Conservation (phyloP, 1,284 basidiomycete genomes). For the Heliocybe sulcata region DNA sequence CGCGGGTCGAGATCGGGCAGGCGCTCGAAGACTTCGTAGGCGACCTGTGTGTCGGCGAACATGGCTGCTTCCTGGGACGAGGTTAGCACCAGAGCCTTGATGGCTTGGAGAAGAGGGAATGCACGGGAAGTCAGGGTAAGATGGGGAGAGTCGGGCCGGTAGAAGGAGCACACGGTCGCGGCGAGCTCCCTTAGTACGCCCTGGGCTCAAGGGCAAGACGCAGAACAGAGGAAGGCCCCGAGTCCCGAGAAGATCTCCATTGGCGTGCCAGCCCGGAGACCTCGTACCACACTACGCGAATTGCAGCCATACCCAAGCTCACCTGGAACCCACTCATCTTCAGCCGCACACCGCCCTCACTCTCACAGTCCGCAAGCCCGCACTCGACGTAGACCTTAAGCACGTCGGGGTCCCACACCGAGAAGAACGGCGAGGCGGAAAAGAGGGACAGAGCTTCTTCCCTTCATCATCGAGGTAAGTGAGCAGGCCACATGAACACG, state of each 20-base stretch:
- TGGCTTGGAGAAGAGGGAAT: too few relatives aligned
- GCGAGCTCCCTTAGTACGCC: too few relatives aligned
- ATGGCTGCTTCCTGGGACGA: slow-evolving; percentile 51
- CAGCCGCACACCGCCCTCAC: slow-evolving; percentile 34
- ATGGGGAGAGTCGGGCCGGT: neutral
- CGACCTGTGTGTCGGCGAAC: slow-evolving; percentile 36
- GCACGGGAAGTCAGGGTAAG: too few relatives aligned
- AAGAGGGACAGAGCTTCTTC: slow-evolving; percentile 55
- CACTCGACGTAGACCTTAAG: slow-evolving; percentile 64
- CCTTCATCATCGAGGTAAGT: slow-evolving; percentile 27
- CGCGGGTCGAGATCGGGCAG: slow-evolving; percentile 34
- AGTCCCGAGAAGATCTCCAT: too few relatives aligned
- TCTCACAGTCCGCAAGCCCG: slow-evolving; percentile 38
- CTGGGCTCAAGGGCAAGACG: too few relatives aligned
- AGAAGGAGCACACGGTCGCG: neutral
- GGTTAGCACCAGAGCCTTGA: too few relatives aligned
- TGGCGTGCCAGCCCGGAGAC: too few relatives aligned
- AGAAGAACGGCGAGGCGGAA: slow-evolving; percentile 60
- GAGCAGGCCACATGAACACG: too few relatives aligned
- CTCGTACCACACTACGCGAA: too few relatives aligned
- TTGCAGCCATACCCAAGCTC: too few relatives aligned
- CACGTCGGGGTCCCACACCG: slow-evolving; percentile 63
- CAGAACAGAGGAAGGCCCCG: too few relatives aligned
- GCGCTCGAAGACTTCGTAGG: slow-evolving; percentile 39
- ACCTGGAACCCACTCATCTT: slow-evolving; percentile 55